Conservation (phyloP, 2,329 filamentous ascomycete genomes). For the Hymenotorrendiella dingleyae region DNA sequence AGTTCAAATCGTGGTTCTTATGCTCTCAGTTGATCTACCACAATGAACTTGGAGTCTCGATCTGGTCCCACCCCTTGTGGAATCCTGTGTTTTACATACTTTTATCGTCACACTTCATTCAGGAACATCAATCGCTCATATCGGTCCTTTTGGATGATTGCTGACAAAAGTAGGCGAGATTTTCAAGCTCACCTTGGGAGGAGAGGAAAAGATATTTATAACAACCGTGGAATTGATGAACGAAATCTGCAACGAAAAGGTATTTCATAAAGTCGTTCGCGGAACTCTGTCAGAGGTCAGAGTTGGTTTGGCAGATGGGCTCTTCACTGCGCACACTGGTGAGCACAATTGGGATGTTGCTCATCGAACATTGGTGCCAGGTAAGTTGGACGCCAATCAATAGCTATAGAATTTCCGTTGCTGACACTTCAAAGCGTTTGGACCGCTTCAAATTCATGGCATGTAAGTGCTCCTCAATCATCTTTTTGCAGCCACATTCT, state of each 20-base stretch:
- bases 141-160: constrained; percentile 12
- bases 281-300: constrained; percentile 49
- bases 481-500: too few species aligned
- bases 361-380: constrained; percentile 58
- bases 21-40: too few species aligned
- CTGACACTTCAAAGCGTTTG: too few species aligned
- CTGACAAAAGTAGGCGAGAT: constrained; percentile 38
- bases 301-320: constrained; percentile 55
- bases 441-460: constrained; percentile 48
- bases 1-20: too few species aligned
- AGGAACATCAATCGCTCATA: too few species aligned
- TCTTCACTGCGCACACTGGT: constrained; percentile 53
- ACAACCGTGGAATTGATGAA: constrained; percentile 51
- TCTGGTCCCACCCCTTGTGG: too few species aligned
- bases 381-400: too few species aligned
- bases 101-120: too few species aligned
- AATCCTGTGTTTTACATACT: too few species aligned
- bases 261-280: constrained; percentile 55
- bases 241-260: constrained; percentile 59
- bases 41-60: too few species aligned
- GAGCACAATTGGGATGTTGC: constrained; percentile 63
- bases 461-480: constrained; percentile 46
- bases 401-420: too few species aligned
- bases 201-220: constrained; percentile 43
- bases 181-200: constrained; percentile 48